Evolutionary conservation across 2,329 filamentous ascomycete genomes (phyloP), one percentile per base, ranked within the genome.

Genomic region (Fusarium sp.): DNA sequence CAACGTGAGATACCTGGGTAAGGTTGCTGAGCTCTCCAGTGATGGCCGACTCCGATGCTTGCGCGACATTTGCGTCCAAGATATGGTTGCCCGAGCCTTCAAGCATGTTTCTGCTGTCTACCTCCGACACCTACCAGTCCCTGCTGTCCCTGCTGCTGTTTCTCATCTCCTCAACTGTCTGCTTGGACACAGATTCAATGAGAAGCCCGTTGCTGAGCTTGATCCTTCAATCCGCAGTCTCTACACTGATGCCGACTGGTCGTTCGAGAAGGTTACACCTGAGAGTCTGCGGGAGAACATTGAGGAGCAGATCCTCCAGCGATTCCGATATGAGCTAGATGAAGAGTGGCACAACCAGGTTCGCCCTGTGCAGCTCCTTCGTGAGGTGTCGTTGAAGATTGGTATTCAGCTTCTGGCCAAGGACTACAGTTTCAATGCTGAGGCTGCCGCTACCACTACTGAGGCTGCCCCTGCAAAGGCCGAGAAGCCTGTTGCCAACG

Each of bases 1-100:
- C 85, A 99, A 99, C 84, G 89, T 98, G 70, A 90, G 97, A 78
- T 99, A 99, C 81, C 88, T 98, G n/a, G 96, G 96, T 73, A 92
- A 91, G 81, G 83, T 99, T 70, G 92, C 94, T 17, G 86, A 89
- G 65, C 86, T 93, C 56, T 90, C 92, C 75, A 88, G 89, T 73
- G 92, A 92, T 62, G 87, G 89, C 59, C 91, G 94, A 69, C 87
- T 98, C 29, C 86, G 91, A 75, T 94, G 94, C 69, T 86, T 99
- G 76, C 91, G 89, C 72, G 89, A 91, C 62, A 89, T 99, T 41
- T 89, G 92, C 68, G 83, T 94, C 45, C 95, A 97, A 80, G 96
- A 99, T 82, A 98, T 98, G 92, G 89, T 98, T 73, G 89, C 93
- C n/a, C 91, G 96, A 84, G 91, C 93, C 9, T 98, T 98, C 88